Conservation (phyloP, 2,329 filamentous ascomycete species). For the Leptographium radiaticola region DNA sequence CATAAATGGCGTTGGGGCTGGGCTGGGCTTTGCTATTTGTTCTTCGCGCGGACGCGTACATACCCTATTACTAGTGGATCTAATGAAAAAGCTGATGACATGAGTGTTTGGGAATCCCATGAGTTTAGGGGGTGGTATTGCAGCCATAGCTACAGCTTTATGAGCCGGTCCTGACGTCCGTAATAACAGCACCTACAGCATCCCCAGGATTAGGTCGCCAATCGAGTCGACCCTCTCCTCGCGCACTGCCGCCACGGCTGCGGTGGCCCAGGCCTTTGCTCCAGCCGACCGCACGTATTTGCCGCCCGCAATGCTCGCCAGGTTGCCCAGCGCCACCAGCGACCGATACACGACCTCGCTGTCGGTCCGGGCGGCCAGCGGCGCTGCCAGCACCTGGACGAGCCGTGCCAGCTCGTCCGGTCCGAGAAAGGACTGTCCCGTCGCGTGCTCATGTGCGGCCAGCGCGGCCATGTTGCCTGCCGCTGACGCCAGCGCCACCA, state of each 20-base stretch:
- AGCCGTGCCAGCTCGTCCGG: constrained; percentile 28
- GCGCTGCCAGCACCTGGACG: constrained; percentile 42
- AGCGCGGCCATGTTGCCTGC: constrained; percentile 78
- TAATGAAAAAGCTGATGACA: too few species aligned
- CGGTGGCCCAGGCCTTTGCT: constrained; percentile 21
- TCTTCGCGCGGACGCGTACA: too few species aligned
- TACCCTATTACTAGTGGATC: too few species aligned
- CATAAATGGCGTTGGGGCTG: not conserved
- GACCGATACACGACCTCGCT: constrained; percentile 73
- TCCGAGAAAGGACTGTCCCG: constrained; percentile 25
- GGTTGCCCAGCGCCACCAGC: constrained; percentile 71
- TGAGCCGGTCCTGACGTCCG: not conserved
- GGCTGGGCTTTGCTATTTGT: not conserved
- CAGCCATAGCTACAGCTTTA: too few species aligned
- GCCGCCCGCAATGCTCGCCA: constrained; percentile 30
- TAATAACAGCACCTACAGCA: not conserved
- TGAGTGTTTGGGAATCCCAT: too few species aligned
- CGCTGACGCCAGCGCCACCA: constrained; percentile 69
- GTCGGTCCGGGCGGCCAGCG: constrained; percentile 57
- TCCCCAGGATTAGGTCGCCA: constrained; percentile 3
- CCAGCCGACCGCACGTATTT: constrained; percentile 18
- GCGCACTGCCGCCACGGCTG: constrained; percentile 27
- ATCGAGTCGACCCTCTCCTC: constrained; percentile 32
- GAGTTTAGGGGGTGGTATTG: too few species aligned
- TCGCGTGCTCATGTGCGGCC: constrained; percentile 34